These are phyloP conservation scores for Epichloe sibirici DNA, from an alignment of 2,329 filamentous ascomycete species.

Conservation along the genomic window DNA sequence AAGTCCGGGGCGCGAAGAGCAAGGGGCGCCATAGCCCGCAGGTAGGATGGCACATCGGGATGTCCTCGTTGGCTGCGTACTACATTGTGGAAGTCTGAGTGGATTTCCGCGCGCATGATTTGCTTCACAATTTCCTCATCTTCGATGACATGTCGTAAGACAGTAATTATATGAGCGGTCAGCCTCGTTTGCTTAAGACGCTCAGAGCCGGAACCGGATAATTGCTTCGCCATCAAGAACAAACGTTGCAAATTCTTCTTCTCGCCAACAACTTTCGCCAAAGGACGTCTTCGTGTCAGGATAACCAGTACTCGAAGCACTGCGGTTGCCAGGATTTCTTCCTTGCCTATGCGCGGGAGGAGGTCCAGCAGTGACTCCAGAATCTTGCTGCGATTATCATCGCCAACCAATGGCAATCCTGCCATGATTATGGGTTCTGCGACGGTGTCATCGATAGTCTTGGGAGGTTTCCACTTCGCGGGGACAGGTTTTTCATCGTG, in stretches of 20 bases:
- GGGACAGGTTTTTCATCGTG: slow-evolving; percentile 74
- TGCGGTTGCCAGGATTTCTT: slow-evolving; percentile 72
- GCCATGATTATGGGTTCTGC: slow-evolving; percentile 46
- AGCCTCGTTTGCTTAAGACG: slow-evolving; percentile 49
- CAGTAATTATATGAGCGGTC: slow-evolving; percentile 60
- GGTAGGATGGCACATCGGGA: slow-evolving; percentile 59
- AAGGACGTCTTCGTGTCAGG: slow-evolving; percentile 63
- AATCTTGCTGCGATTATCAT: slow-evolving; percentile 56
- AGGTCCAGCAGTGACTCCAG: slow-evolving; percentile 72
- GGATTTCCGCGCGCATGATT: slow-evolving; percentile 84
- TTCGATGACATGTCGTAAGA: slow-evolving; percentile 86
- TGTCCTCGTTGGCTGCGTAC: slow-evolving; percentile 36
- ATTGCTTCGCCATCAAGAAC: slow-evolving; percentile 91
- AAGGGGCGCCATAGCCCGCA: slow-evolving; percentile 66
- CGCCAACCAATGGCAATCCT: slow-evolving; percentile 42
- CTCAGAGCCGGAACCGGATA: slow-evolving; percentile 66
- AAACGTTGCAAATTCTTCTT: slow-evolving; percentile 81
- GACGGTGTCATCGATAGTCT: slow-evolving; percentile 34
- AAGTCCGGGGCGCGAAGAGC: slow-evolving; percentile 71
- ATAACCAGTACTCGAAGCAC: slow-evolving; percentile 76
- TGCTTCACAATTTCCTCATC: slow-evolving; percentile 85
- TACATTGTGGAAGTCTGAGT: slow-evolving; percentile 55
- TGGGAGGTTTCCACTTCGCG: slow-evolving; percentile 55
- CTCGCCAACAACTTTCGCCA: slow-evolving; percentile 68
- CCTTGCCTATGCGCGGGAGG: slow-evolving; percentile 76